A percentile compares a stretch with the other conserved stretches of the same genome.
Evolutionary conservation across 176 grass and related monocot species (phyloP).

Genomic region (Chloris gayana): DNA sequence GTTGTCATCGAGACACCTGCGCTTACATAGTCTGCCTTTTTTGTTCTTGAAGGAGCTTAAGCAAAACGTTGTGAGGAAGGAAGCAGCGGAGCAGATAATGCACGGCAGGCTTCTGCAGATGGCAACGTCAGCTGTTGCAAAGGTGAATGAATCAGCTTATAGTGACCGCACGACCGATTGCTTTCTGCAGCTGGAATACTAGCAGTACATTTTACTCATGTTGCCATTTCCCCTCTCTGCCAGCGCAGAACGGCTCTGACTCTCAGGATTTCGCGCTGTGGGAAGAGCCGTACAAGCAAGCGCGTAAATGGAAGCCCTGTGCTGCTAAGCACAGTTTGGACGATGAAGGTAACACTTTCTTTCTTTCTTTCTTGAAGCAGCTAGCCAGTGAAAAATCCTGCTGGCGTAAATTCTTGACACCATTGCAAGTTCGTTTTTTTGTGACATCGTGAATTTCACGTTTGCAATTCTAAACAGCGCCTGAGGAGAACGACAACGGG

Average conservation of each 20-base stretch:
- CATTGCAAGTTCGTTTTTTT: too few species aligned
- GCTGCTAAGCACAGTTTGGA: constrained; percentile 56
- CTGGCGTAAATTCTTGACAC: background rate
- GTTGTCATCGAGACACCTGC: background rate
- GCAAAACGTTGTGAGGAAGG: constrained; percentile 38
- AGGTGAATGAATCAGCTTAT: constrained; percentile 40
- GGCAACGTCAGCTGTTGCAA: constrained; percentile 54
- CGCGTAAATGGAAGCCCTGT: constrained; percentile 78
- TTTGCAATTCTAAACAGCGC: constrained; percentile 35
- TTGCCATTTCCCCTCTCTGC: constrained; percentile 20
- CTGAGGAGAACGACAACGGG: constrained; percentile 57
- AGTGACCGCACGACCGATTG: background rate
- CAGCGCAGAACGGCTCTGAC: constrained; percentile 61
- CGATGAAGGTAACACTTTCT: constrained; percentile 44
- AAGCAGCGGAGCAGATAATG: constrained; percentile 67
- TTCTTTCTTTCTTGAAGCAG: background rate
- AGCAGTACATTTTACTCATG: constrained; percentile 13
- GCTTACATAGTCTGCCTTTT: constrained; percentile 6
- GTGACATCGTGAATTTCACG: too few species aligned
- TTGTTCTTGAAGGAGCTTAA: constrained; percentile 55
- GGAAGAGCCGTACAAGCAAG: constrained; percentile 68
- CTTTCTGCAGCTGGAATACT: background rate
- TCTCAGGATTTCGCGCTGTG: constrained; percentile 47
- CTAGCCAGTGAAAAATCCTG: background rate
- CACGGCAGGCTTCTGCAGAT: constrained; percentile 66